Percentiles rank a stretch among this genome's conserved stretches.
Conservation (phyloP, 306 rosid genomes). For the Cucurbita ficifolia region DNA sequence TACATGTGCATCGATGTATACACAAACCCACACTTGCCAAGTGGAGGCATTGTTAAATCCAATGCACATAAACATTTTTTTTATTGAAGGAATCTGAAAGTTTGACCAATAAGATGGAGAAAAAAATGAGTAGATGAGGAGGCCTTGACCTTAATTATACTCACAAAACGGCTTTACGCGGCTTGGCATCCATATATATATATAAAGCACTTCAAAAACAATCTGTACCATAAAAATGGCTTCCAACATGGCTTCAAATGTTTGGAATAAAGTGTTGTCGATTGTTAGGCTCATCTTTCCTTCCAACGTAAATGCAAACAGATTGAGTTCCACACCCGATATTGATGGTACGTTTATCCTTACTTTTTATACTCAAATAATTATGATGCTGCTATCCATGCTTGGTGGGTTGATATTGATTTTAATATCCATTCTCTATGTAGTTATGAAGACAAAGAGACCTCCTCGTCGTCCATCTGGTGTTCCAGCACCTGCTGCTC, state of each 20-base stretch:
- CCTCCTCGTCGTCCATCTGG: background rate
- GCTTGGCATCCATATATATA: background rate
- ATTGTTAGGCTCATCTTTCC: background rate
- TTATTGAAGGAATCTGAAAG: background rate
- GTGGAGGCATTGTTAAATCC: background rate
- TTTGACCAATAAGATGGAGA: background rate
- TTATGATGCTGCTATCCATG: too few relatives aligned
- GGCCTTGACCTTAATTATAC: background rate
- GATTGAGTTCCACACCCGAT: background rate
- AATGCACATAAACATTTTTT: too few relatives aligned
- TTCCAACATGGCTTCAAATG: background rate
- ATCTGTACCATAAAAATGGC: background rate
- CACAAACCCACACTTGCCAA: background rate
- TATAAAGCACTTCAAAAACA: background rate
- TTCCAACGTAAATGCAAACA: background rate
- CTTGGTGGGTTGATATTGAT: too few relatives aligned
- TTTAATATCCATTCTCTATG: background rate
- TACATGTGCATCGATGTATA: background rate
- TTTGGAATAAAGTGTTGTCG: background rate
- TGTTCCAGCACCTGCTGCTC: background rate
- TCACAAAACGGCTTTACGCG: background rate
- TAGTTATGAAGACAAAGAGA: background rate
- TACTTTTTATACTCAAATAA: too few relatives aligned
- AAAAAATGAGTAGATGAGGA: background rate
- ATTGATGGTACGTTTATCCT: background rate